Evolutionary conservation across 441 rosid species (phyloP).

Genomic region (Pelargonium fulgidum): DNA sequence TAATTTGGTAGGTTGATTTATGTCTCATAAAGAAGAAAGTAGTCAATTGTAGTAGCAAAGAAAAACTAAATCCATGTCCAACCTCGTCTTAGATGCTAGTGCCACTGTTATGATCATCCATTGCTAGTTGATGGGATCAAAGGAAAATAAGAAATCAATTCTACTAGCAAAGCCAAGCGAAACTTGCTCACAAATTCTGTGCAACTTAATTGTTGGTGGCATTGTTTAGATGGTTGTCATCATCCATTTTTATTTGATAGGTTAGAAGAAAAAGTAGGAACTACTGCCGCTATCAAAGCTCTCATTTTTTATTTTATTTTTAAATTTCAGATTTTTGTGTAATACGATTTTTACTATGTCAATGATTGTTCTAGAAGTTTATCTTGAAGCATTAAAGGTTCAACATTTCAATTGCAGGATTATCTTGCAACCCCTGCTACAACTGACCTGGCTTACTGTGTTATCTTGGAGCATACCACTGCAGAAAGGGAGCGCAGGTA

Average conservation of each 20-base stretch:
- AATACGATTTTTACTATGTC: neutral
- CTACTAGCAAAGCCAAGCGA: neutral
- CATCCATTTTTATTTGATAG: neutral
- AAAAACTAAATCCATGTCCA: neutral
- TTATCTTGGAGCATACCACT: slow-evolving; percentile 84
- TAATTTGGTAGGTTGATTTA: neutral
- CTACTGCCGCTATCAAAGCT: no score
- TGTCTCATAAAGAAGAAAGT: neutral
- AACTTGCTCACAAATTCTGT: neutral
- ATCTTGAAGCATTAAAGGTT: slow-evolving; percentile 16
- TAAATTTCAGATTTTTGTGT: neutral
- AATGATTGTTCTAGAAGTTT: neutral
- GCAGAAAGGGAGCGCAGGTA: slow-evolving; percentile 99
- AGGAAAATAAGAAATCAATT: slow-evolving; percentile 5
- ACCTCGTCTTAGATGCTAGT: neutral
- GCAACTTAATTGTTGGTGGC: neutral
- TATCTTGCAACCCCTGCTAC: slow-evolving; percentile 76
- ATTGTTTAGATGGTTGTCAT: neutral
- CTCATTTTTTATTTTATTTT: no score
- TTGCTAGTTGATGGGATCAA: neutral
- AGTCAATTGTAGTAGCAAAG: neutral
- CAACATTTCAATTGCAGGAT: slow-evolving; percentile 50
- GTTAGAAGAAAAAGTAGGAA: no score
- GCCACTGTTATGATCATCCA: neutral
- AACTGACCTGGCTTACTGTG: slow-evolving; percentile 75